phyloP scores from a whole-genome alignment of 805 yeast genomes.

The Schizosaccharomyces osmophilus region DNA sequence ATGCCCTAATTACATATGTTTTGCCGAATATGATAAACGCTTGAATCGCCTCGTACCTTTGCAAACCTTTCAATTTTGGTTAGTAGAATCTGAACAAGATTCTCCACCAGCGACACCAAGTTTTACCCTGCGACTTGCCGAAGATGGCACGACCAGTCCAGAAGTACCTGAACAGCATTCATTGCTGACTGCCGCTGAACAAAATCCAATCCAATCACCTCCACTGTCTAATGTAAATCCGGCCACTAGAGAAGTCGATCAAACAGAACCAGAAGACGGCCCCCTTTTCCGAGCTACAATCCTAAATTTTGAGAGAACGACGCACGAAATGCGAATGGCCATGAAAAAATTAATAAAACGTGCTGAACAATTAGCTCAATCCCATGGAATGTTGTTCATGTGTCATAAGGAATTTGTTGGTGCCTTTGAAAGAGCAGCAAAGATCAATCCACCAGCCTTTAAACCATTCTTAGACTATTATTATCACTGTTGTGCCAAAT shows the following conservation, averaged over 20 bases:
- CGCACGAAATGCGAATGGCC: constrained; percentile 14
- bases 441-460: constrained; percentile 13
- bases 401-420: constrained; percentile 10
- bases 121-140: not conserved
- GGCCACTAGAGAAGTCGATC: not conserved
- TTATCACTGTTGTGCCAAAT: constrained; percentile 10
- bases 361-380: constrained; percentile 14
- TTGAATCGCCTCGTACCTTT: not conserved
- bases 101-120: not conserved
- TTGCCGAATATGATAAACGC: not conserved
- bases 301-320: constrained; percentile 16
- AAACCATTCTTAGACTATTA: constrained; percentile 13
- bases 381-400: constrained; percentile 8
- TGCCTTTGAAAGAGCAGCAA: constrained; percentile 14
- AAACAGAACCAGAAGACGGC: constrained; percentile 20
- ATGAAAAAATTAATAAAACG: constrained; percentile 18
- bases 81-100: not conserved
- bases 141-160: not conserved
- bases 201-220: not conserved
- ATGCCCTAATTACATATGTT: not conserved
- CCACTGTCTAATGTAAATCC: not conserved
- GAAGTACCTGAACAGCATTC: not conserved
- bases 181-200: not conserved
- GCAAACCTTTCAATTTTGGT: not conserved
- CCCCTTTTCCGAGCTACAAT: constrained; percentile 21